Evolutionary conservation across 495 filamentous ascomycete species (phyloP), one percentile per base, ranked within the genome.

Genomic region (Jackrogersella multiformis): DNA sequence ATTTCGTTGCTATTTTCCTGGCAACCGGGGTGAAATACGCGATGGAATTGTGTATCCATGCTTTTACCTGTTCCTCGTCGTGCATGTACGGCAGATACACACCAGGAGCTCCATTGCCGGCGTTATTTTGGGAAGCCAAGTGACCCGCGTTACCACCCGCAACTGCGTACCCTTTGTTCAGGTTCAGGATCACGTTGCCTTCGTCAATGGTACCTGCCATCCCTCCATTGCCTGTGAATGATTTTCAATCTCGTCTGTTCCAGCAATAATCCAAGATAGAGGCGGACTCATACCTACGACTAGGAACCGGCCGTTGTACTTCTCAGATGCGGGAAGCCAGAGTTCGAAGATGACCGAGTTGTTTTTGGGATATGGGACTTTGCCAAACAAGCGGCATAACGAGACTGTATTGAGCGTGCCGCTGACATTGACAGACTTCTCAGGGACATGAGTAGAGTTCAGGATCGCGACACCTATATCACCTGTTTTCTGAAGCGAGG

Each of bases 21-120:
- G 77, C 77, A 8, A 71, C 32, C 2, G 60, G 64, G 0, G 80
- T 79, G 23, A 78, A 73, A 20, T 78, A 71, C 4, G 76, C 74
- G 24, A 81, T 77, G 5, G 79, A 78, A 28, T 82, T 65, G 42
- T 82, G 79, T 51, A 81, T 81, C 80, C 80, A 82, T 7, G 78
- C 78, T 35, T 66, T 48, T 21, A 73, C 69, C 56, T 80, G 69
- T 26, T 70, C 75, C n/a, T 30, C 3, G 56, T 79, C 64, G 55
- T 76, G 68, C 45, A 81, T 51, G 56, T 73, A 81, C 9, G 75
- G 70, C 15, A 72, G 32, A 61, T 72, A 70, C 9, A 68, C 58
- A 24, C 61, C 66, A 13, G 68, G 68, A 8, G 38, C 59, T 13
- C 69, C 64, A 30, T 73, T 70, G 3, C 67, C 73, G 32, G 66